phyloP scores from a whole-genome alignment of 352 stramenopile species.

The Pythium chondricola region DNA sequence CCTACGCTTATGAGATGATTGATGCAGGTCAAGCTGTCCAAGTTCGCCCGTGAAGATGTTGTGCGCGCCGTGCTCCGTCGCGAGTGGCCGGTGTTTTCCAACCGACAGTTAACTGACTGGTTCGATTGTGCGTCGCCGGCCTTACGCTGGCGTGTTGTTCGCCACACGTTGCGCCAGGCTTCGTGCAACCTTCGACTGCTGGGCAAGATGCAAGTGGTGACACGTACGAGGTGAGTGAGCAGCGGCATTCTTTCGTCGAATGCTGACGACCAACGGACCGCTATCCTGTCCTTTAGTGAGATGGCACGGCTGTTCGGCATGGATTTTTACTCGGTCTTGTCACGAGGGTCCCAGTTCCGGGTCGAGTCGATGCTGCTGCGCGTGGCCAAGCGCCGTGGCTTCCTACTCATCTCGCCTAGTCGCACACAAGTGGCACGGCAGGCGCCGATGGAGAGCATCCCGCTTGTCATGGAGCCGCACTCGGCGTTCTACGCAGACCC shows the following conservation, averaged over 20 bases:
- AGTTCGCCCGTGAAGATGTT: slow-evolving; percentile 55
- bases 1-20: slow-evolving; percentile 1
- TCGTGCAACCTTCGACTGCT: slow-evolving; percentile 38
- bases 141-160: slow-evolving; percentile 22
- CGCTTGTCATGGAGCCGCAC: slow-evolving; percentile 93
- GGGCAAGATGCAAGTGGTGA: slow-evolving; percentile 58
- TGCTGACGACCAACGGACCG: not conserved
- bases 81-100: slow-evolving; percentile 37
- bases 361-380: slow-evolving; percentile 92
- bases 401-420: slow-evolving; percentile 76
- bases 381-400: slow-evolving; percentile 87
- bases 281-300: slow-evolving; percentile 41
- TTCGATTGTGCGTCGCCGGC: slow-evolving; percentile 20
- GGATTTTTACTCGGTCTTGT: slow-evolving; percentile 92
- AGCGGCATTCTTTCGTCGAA: not conserved
- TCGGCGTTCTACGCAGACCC: slow-evolving; percentile 96
- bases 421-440: slow-evolving; percentile 83
- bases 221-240: slow-evolving; percentile 32
- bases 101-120: slow-evolving; percentile 33
- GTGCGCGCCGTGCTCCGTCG: slow-evolving; percentile 38
- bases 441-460: slow-evolving; percentile 89
- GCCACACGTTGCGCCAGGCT: slow-evolving; percentile 22
- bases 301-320: slow-evolving; percentile 93
- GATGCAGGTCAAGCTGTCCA: slow-evolving; percentile 46
- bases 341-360: slow-evolving; percentile 89